Conservation (phyloP, 2,329 filamentous ascomycete genomes). For the Colletotrichum magnum region DNA sequence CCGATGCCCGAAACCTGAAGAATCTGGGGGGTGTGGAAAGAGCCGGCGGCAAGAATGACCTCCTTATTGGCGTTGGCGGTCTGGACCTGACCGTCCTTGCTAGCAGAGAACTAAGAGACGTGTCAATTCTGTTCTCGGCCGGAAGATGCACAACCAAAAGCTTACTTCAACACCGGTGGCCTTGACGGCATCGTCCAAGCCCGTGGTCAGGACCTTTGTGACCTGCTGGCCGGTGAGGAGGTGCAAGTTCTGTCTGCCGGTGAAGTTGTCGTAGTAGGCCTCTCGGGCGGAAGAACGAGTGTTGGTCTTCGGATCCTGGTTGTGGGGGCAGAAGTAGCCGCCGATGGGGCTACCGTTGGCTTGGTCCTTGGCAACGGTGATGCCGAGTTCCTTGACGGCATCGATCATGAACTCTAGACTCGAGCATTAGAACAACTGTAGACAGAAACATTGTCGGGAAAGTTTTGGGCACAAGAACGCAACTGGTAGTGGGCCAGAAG, state of each 20-base stretch:
- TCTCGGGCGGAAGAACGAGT: slow-evolving; percentile 48
- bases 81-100: slow-evolving; percentile 11
- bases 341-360: slow-evolving; percentile 40
- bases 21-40: slow-evolving; percentile 58
- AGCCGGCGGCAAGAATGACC: slow-evolving; percentile 58
- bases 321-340: slow-evolving; percentile 45
- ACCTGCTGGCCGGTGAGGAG: slow-evolving; percentile 47
- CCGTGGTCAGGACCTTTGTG: slow-evolving; percentile 43
- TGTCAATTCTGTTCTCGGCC: neutral
- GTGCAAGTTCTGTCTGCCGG: slow-evolving; percentile 45
- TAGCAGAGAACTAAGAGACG: slow-evolving; percentile 22
- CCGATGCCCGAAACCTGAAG: slow-evolving; percentile 67
- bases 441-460: too few species aligned
- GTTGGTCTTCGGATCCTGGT: slow-evolving; percentile 44
- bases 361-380: slow-evolving; percentile 38
- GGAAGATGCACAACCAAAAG: too few species aligned
- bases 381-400: slow-evolving; percentile 42
- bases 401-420: slow-evolving; percentile 40
- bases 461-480: neutral
- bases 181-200: slow-evolving; percentile 26
- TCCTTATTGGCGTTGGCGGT: slow-evolving; percentile 49
- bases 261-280: slow-evolving; percentile 46
- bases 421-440: neutral
- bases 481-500: slow-evolving; percentile 49
- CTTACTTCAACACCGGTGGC: slow-evolving; percentile 42